Conservation (phyloP, 208 protist genomes). For the Herpetomonas samuelpessoai region DNA sequence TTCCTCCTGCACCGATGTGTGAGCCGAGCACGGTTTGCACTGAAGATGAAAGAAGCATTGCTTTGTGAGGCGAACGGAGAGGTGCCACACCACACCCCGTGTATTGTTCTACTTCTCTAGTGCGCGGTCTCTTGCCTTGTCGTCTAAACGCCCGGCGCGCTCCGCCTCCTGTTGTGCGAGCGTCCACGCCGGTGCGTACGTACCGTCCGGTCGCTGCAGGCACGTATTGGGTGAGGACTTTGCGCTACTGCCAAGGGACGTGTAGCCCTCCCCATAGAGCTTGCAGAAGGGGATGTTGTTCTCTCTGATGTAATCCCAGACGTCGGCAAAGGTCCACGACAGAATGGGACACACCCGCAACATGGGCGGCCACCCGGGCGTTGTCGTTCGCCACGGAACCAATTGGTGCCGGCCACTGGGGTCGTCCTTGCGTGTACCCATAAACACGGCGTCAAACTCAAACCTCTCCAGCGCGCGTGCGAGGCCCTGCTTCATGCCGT, state of each 20-base stretch:
- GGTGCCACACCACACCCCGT: too few species aligned
- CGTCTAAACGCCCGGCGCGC: slow-evolving; percentile 34
- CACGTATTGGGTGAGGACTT: slow-evolving; percentile 56
- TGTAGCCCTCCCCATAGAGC: slow-evolving; percentile 88
- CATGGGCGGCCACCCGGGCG: slow-evolving; percentile 85
- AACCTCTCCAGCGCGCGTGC: slow-evolving; percentile 36
- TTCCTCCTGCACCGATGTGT: not conserved
- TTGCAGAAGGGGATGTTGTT: slow-evolving; percentile 77
- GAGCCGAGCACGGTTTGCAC: too few species aligned
- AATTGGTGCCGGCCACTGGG: slow-evolving; percentile 60
- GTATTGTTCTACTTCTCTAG: not conserved
- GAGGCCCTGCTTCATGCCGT: slow-evolving; percentile 55
- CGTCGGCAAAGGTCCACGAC: slow-evolving; percentile 65
- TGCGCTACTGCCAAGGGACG: slow-evolving; percentile 62
- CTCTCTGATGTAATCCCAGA: slow-evolving; percentile 76
- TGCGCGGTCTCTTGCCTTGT: not conserved
- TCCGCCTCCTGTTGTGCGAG: slow-evolving; percentile 33
- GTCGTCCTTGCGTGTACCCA: slow-evolving; percentile 85
- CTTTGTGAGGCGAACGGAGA: too few species aligned
- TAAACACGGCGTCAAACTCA: slow-evolving; percentile 68
- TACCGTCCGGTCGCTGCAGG: slow-evolving; percentile 53
- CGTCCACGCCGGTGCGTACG: slow-evolving; percentile 71
- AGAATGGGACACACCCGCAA: slow-evolving; percentile 84
- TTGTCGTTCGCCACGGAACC: slow-evolving; percentile 53
- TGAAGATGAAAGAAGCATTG: too few species aligned